Evolutionary conservation across 2,329 filamentous ascomycete species (phyloP).

Genomic region (Fusarium algeriense): DNA sequence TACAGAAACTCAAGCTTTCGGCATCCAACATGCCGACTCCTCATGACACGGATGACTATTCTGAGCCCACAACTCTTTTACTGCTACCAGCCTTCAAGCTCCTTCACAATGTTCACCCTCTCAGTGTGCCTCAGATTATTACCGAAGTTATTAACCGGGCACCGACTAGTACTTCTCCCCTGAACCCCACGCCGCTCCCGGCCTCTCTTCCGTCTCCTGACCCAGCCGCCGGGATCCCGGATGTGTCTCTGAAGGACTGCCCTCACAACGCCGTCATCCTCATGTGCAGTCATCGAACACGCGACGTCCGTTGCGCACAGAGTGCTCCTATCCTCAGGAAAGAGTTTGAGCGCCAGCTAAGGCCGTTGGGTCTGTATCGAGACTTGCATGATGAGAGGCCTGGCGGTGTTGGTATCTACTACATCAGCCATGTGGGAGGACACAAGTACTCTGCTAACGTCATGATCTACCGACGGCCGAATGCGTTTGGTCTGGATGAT

Average conservation of each 20-base stretch:
- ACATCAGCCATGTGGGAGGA: slow-evolving; percentile 94
- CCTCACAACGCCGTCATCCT: slow-evolving; percentile 90
- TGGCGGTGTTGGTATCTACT: slow-evolving; percentile 94
- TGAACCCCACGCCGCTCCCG: slow-evolving; percentile 59
- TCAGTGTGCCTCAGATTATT: slow-evolving; percentile 78
- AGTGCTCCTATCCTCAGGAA: slow-evolving; percentile 88
- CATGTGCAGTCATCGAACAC: slow-evolving; percentile 93
- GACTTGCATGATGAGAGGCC: slow-evolving; percentile 90
- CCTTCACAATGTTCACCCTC: slow-evolving; percentile 85
- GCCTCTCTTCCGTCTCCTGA: slow-evolving; percentile 48
- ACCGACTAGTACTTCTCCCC: slow-evolving; percentile 79
- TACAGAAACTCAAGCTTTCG: slow-evolving; percentile 85
- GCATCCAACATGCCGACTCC: slow-evolving; percentile 92
- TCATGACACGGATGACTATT: slow-evolving; percentile 71
- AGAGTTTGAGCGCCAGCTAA: slow-evolving; percentile 90
- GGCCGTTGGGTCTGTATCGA: slow-evolving; percentile 84
- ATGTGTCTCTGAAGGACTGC: slow-evolving; percentile 63
- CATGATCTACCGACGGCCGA: slow-evolving; percentile 82
- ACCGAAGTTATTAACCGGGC: slow-evolving; percentile 75
- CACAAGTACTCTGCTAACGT: slow-evolving; percentile 98
- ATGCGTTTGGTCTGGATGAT: slow-evolving; percentile 68
- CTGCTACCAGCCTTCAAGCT: slow-evolving; percentile 87
- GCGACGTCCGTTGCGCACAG: slow-evolving; percentile 94
- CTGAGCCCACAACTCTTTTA: slow-evolving; percentile 80
- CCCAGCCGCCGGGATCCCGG: slow-evolving; percentile 47